Base-by-base conservation (phyloP, 805 yeast genomes). In the Ogataea angusta region DNA sequence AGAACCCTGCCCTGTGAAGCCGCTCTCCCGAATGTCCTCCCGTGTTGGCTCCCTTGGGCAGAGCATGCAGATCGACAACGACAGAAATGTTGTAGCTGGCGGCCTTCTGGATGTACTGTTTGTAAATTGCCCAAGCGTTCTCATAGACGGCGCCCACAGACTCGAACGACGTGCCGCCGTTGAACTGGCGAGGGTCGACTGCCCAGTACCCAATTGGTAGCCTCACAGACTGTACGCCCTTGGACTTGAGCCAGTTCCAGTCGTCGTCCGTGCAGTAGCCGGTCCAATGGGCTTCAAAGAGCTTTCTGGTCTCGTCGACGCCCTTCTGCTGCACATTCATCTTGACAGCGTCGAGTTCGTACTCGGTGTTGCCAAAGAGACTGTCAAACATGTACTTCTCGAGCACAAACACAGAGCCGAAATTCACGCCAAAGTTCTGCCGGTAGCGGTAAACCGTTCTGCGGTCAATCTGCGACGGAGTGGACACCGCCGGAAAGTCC, bases 131-230 rank as follows among this genome's bases (percentile, higher is more conserved):
- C 97, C 97, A 91, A 0, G 95, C 82, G 50, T 76, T 71, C n/a
- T 49, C 48, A 62, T 91, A 91, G 3, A 85, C 87, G 0, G 56
- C 56, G 4, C 72, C 59, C 26, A 75, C 65, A 24, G 69, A 57
- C 12, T 64, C 78, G 56, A 85, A 91, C 14, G 82, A 80, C 2
- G 95, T 82, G 4, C 73, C 76, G 15, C 63, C 61, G 30, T 78
- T 64, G 57, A 69, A 83, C 13, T 52, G 49, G 1, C 90, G 87
- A 15, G 82, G 80, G 37, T 67, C 73, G n/a, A 89, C 76, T 42
- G 76, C 80, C 96, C 96, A 91, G 62, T 85, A 91, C 0, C 98
- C 98, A 48, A 91, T 64, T 6, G 99, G 98, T 1, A 91, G 72
- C 53, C 99, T 73, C 5, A 91, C 72, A 2, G 89, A 76, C 17